Base-by-base conservation (phyloP, 805 yeast genomes). In the Saturnispora zaruensis region DNA sequence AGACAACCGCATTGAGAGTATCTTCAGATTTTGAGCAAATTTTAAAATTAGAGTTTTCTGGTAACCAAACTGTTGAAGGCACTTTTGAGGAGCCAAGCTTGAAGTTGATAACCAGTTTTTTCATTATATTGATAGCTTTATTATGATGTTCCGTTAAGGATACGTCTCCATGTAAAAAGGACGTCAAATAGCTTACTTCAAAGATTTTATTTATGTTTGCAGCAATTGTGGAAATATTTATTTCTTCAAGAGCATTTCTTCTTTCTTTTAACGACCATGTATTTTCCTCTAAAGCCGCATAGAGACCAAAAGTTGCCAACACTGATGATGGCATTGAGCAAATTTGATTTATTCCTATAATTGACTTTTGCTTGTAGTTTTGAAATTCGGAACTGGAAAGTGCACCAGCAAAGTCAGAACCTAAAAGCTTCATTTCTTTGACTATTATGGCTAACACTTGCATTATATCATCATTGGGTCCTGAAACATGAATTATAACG, bases 211-310 rank as follows among this genome's bases (percentile, higher is more conserved):
- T 13, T 5, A 70, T 61, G 45, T 74, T 65, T 0, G 50, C 13
- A 18, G 57, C 56, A 44, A 79, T 64, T 0, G 62, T 57, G 0
- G 65, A 62, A 6, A 67, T 50, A 24, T 74, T 76, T 6, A 76
- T 55, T 7, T 73, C 71, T 52, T 82, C 84, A 33, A 83, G 57
- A 0, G 77, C 75, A n/a, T 75, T 78, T 14, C 77, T 55, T 55
- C 88, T 66, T 30, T 77, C 78, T 24, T 79, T 77, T 2, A 81
- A 53, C 1, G 73, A 59, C 78, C 81, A 79, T 28, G 77, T 68
- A 43, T 73, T 65, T 51, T 77, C 77, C 53, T 85, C 95, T 33
- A 84, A 55, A 0, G 76, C 66, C 16, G 77, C 71, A 41, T 76
- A 59, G 0, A 78, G 58, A 0, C 81, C 82, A 9, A 79, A 65